Base-by-base conservation (phyloP, 192 early-diverging fungal genomes). In the Gonapodya sp. region DNA sequence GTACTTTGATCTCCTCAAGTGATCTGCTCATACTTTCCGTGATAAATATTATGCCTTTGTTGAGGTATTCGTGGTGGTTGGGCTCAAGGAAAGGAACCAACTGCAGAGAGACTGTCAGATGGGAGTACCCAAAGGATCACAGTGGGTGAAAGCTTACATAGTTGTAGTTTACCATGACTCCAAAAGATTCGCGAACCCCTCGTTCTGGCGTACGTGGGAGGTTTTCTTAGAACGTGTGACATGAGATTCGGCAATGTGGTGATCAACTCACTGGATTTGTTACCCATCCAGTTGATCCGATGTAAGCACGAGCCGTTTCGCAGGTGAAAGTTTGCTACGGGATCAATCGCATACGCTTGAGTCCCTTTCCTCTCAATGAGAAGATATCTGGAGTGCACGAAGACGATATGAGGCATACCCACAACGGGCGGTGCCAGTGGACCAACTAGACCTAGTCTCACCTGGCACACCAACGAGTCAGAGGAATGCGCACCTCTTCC, bases 81-180 rank as follows among this genome's bases (percentile, higher is more conserved):
- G 37, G 0, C 34, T 36, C 35, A 31, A 79, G 1, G 1, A 32
- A 79, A n/a, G 35, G 46, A 31, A 79, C 8, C n/a, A 79, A 33
- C 46, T 36, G 0, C 1, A 33, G 0, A 1, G 46, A 33, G 1
- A 79, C 46, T 32, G 1, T n/a, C 46, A 79, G 30, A 79, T 32
- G 0, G 37, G 37, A 0, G 37, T 79, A 79, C 24, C 1, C 37
- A 24, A 0, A 31, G 46, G 46, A 24, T 16, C 46, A 64, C 8
- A 64, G 46, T 64, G 8, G 46, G 31, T 88, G 85, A 36, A 89
- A 86, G 36, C 94, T 81, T 8, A 92, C 84, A 83, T 98, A 98
- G 79, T 94, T 89, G 84, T 96, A 98, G 84, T 98, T 97, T 73
- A 94, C 89, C 97, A 98, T 98, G 73, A 98, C 92, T 0, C 95